phyloP scores from a whole-genome alignment of 768 basidiomycete species.

The Antrodiella citrinella region DNA sequence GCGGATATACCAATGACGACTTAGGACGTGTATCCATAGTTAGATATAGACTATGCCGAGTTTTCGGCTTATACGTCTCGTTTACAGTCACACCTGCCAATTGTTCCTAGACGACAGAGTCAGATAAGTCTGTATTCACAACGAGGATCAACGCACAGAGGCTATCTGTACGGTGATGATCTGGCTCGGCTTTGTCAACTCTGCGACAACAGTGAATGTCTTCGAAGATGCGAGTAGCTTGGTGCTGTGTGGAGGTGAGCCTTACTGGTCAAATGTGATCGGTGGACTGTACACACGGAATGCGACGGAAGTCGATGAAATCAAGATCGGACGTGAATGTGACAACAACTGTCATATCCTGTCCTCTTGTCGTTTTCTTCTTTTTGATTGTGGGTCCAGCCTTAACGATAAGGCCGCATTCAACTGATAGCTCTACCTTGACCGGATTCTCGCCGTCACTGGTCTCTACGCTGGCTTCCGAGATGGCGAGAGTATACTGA shows the following conservation, averaged over 20 bases:
- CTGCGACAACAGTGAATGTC: conserved; percentile 49
- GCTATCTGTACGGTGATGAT: conserved; percentile 48
- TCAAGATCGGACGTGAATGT: conserved; percentile 68
- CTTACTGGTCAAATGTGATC: background rate
- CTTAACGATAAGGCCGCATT: conserved; percentile 42
- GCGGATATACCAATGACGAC: conserved; percentile 39
- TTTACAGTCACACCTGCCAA: conserved; percentile 58
- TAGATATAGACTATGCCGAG: conserved; percentile 52
- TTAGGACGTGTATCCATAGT: conserved; percentile 66
- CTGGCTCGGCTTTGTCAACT: conserved; percentile 73
- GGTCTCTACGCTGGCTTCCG: conserved; percentile 33
- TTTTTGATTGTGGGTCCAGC: conserved; percentile 24
- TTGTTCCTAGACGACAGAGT: conserved; percentile 68
- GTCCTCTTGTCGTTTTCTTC: conserved; percentile 40
- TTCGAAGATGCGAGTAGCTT: conserved; percentile 53
- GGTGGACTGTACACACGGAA: conserved; percentile 40
- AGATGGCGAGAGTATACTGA: conserved; percentile 46
- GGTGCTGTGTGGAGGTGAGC: conserved; percentile 38
- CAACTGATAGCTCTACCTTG: conserved; percentile 45
- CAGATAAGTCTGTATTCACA: no score
- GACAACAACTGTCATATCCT: conserved; percentile 64
- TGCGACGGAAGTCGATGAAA: conserved; percentile 74
- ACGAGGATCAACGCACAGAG: conserved; percentile 48
- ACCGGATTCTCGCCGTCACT: conserved; percentile 45
- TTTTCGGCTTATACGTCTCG: conserved; percentile 46